Conservation (phyloP, 2,329 filamentous ascomycete species). For the Aspergillus tanneri region DNA sequence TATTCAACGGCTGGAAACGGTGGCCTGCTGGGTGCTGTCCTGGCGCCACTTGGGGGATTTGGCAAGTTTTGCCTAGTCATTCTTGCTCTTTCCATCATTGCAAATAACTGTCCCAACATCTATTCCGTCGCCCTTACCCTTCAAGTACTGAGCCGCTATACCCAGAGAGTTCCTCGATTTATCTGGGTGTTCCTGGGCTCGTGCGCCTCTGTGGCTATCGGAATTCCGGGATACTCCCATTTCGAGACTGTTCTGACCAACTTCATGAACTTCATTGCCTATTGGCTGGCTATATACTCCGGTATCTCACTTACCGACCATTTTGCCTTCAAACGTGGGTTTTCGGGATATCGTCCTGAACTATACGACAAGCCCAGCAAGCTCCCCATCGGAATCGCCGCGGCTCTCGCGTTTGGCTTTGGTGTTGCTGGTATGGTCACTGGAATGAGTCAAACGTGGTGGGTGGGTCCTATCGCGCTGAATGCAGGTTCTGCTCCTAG, state of each 20-base stretch:
- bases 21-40: conserved; percentile 64
- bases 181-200: conserved; percentile 65
- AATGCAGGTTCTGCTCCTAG: conserved; percentile 51
- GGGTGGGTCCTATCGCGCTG: conserved; percentile 64
- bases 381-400: conserved; percentile 64
- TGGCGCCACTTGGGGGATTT: conserved; percentile 64
- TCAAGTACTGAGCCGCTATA: conserved; percentile 61
- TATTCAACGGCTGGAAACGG: conserved; percentile 61
- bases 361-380: conserved; percentile 58
- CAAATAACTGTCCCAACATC: conserved; percentile 70
- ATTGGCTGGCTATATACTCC: conserved; percentile 74
- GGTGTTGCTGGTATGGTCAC: conserved; percentile 65
- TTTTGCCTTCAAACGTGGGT: conserved; percentile 64
- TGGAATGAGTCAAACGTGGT: conserved; percentile 72
- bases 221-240: conserved; percentile 66
- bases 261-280: conserved; percentile 67
- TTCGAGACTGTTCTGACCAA: conserved; percentile 66
- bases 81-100: conserved; percentile 65
- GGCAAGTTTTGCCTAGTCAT: conserved; percentile 71
- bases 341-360: conserved; percentile 59
- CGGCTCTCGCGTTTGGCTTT: conserved; percentile 61
- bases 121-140: conserved; percentile 69
- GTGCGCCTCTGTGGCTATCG: conserved; percentile 64
- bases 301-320: conserved; percentile 66
- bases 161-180: conserved; percentile 64